Base-by-base conservation (phyloP, 257 asterid genomes). In the Scutellaria minor region DNA sequence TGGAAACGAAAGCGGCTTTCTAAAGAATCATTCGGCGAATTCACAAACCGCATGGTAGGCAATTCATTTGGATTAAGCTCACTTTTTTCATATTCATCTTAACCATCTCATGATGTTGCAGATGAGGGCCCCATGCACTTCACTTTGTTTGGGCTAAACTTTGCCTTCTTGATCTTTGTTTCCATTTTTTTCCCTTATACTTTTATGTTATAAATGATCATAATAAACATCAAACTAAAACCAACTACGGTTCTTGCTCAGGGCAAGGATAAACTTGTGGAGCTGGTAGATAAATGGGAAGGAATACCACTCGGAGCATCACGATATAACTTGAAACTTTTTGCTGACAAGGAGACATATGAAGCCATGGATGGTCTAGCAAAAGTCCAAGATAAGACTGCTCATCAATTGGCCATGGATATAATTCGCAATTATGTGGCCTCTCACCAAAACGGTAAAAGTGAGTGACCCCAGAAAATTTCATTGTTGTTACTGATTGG, bases 401-500 rank as follows among this genome's bases (percentile, higher is more conserved):
- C 96, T 70, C 91, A 92, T 80, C 92, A 92, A 59, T 79, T 92
- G 81, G 97, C 96, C 13, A 93, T 87, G 85, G 97, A 93, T 69
- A 70, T 93, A 37, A 84, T 93, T 52, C 96, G 96, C 71, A 86
- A 85, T 55, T 90, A 79, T 40, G 97, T 93, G 61, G 85, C 95
- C 53, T 83, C 96, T 51, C 77, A 88, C 61, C 88, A 83, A 75
- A 88, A 89, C 41, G 91, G 96, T 42, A 82, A 72, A 66, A 58
- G 70, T 54, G 82, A 86, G 58, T 83, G 73, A 85, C 67, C 37
- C n/a, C 42, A n/a, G 31, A 9, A n/a, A 41, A 10, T 7, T 53
- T 73, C 44, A 46, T 75, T 14, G 55, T 69, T 75, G 83, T 79
- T 76, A 80, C 75, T 66, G 66, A 74, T 81, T 61, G 82, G 82